Conservation (phyloP, 2,329 filamentous ascomycete genomes). For the Zasmidium cellare region DNA sequence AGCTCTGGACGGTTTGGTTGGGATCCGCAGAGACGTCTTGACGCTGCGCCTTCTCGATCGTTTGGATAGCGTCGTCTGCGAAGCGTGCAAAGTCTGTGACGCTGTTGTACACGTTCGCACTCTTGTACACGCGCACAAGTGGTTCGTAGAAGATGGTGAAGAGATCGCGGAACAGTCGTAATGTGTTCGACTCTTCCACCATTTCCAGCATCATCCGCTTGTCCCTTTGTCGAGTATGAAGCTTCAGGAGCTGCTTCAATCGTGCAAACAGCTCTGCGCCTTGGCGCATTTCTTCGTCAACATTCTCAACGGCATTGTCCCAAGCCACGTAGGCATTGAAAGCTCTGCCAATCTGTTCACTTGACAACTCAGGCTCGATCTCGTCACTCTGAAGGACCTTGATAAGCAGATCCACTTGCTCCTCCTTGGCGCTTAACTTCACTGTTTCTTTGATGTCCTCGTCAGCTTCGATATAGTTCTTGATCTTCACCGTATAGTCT, state of each 20-base stretch:
- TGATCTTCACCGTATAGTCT: slow-evolving; percentile 76
- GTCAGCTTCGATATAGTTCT: slow-evolving; percentile 72
- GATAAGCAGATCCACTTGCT: slow-evolving; percentile 82
- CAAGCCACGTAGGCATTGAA: slow-evolving; percentile 97
- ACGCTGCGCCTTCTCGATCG: slow-evolving; percentile 66
- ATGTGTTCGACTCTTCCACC: slow-evolving; percentile 94
- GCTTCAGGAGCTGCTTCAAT: slow-evolving; percentile 89
- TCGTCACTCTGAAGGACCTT: slow-evolving; percentile 78
- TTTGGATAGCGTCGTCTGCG: slow-evolving; percentile 86
- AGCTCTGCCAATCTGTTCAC: slow-evolving; percentile 76
- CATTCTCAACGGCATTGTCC: slow-evolving; percentile 89
- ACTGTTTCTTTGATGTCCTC: slow-evolving; percentile 74
- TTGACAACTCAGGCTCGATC: slow-evolving; percentile 68
- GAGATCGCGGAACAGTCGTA: slow-evolving; percentile 92
- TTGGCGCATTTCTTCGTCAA: slow-evolving; percentile 83
- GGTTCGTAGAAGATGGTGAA: slow-evolving; percentile 99
- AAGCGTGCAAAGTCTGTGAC: slow-evolving; percentile 96
- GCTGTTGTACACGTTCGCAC: slow-evolving; percentile 94
- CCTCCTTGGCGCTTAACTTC: slow-evolving; percentile 68
- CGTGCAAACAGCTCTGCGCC: slow-evolving; percentile 92
- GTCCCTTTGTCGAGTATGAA: slow-evolving; percentile 86
- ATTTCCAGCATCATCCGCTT: slow-evolving; percentile 96
- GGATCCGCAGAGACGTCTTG: slow-evolving; percentile 90
- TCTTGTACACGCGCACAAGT: slow-evolving; percentile 95
- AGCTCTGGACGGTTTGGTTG: slow-evolving; percentile 96